These are phyloP conservation scores for Pichia californica DNA, from an alignment of 805 yeast genomes.

Conservation along the genomic window DNA sequence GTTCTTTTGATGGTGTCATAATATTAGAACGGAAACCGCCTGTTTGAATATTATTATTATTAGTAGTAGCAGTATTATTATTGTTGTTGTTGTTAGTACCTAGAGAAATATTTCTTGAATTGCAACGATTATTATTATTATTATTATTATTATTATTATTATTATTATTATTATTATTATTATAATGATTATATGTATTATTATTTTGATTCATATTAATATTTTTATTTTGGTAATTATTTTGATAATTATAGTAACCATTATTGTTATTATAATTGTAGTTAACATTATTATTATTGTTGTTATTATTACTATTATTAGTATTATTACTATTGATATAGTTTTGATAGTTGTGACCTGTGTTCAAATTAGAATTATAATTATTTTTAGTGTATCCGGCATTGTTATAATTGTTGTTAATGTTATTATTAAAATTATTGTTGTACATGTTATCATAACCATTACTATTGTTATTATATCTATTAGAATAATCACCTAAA, in stretches of 20 bases:
- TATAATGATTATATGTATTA: neutral
- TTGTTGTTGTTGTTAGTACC: neutral
- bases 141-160: neutral
- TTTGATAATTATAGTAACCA: neutral
- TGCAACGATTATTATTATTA: neutral
- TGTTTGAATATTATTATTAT: neutral
- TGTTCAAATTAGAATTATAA: neutral
- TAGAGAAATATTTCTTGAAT: no score
- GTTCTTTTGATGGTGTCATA: constrained; percentile 15
- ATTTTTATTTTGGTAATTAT: no score
- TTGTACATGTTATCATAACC: constrained; percentile 18
- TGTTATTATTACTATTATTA: neutral
- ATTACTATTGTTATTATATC: no score
- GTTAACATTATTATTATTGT: neutral
- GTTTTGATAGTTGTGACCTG: constrained; percentile 9
- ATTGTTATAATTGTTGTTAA: neutral
- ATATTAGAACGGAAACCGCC: neutral
- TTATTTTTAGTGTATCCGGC: neutral
- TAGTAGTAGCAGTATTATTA: neutral
- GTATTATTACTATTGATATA: neutral
- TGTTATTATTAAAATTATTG: constrained; percentile 7
- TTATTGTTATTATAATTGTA: neutral
- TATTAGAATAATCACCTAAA: no score
- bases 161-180: neutral
- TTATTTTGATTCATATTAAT: no score